These are phyloP conservation scores for Phlebiopsis gigantea DNA, from an alignment of 768 basidiomycete species.

Conservation along the genomic window DNA sequence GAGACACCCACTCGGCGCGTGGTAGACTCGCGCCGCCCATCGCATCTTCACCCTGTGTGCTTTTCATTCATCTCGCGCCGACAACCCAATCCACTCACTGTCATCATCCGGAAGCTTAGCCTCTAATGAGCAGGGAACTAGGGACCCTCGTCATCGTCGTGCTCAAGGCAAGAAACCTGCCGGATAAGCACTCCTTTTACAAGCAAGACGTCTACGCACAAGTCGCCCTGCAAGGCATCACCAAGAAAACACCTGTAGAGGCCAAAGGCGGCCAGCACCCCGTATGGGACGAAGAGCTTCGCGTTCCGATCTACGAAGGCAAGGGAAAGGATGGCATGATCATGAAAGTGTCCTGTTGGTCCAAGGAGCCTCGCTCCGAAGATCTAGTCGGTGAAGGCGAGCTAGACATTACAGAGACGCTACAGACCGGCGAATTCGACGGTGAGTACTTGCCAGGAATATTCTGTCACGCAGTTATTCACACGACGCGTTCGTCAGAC, in stretches of 20 bases:
- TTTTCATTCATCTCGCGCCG: background rate
- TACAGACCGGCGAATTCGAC: constrained; percentile 88
- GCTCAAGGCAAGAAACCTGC: constrained; percentile 78
- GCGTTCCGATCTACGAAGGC: constrained; percentile 58
- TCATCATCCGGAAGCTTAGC: background rate
- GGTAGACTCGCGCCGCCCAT: background rate
- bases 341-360: constrained; percentile 73
- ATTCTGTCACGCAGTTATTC: background rate
- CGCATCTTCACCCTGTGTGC: background rate
- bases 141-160: constrained; percentile 85
- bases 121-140: constrained; percentile 38
- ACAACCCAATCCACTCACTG: background rate
- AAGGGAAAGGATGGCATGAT: constrained; percentile 46
- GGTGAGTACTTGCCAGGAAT: constrained; percentile 44
- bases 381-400: constrained; percentile 67
- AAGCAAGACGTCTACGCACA: constrained; percentile 89
- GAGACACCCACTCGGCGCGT: background rate
- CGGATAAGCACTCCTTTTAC: constrained; percentile 67
- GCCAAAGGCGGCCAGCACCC: constrained; percentile 91
- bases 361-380: constrained; percentile 75
- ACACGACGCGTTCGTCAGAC: constrained; percentile 33
- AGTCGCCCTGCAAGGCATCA: constrained; percentile 50
- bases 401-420: constrained; percentile 71
- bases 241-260: constrained; percentile 67
- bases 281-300: constrained; percentile 86